Evolutionary conservation across 768 basidiomycete species (phyloP).

Genomic region (Hericium erinaceus): DNA sequence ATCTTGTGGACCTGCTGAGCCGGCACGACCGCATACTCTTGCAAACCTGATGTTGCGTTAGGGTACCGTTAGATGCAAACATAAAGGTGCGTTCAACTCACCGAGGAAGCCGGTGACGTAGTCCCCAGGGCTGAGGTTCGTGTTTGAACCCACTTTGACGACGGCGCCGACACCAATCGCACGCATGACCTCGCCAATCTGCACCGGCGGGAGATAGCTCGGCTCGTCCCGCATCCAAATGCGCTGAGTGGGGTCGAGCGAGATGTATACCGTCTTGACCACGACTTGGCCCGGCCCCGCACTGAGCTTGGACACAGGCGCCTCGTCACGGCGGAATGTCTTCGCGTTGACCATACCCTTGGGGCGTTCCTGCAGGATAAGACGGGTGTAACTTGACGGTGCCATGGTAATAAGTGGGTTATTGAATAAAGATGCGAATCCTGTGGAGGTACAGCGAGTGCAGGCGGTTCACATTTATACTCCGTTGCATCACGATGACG

Average conservation of each 20-base stretch:
- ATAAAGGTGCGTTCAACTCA: conserved; percentile 23
- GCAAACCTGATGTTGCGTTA: conserved; percentile 49
- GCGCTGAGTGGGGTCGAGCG: conserved; percentile 85
- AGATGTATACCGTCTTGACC: conserved; percentile 72
- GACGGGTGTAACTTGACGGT: conserved; percentile 38
- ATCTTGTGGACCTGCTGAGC: conserved; percentile 44
- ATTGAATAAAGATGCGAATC: neutral
- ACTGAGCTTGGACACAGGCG: conserved; percentile 40
- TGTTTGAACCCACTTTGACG: conserved; percentile 34
- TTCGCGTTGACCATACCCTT: conserved; percentile 53
- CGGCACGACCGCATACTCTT: conserved; percentile 58
- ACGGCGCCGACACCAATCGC: conserved; percentile 60
- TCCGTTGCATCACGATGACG: no score
- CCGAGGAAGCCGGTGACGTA: conserved; percentile 54
- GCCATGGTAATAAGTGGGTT: neutral
- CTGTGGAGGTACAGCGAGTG: no score
- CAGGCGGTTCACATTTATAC: no score
- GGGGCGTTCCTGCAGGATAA: conserved; percentile 75
- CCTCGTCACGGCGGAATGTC: conserved; percentile 60
- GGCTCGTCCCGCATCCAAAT: conserved; percentile 68
- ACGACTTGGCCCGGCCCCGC: conserved; percentile 48
- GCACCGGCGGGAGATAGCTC: conserved; percentile 46
- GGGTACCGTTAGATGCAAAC: neutral
- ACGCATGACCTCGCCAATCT: conserved; percentile 55
- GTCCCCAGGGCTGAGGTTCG: conserved; percentile 55